Conservation (phyloP, 208 protist genomes). For the Leishmania gerbilli region DNA sequence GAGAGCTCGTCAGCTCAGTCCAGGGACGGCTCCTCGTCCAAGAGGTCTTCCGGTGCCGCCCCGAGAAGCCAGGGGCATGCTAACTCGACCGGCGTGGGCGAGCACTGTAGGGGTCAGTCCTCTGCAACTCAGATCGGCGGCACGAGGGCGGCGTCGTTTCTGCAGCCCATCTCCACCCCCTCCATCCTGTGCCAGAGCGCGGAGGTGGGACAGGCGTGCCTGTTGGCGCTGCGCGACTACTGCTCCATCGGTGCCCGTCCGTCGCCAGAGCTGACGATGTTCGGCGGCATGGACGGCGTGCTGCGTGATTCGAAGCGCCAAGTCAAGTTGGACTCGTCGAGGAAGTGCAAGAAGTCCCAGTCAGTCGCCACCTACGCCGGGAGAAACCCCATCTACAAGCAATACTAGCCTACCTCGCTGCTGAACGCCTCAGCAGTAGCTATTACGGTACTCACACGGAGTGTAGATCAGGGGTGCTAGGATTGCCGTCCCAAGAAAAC, state of each 20-base stretch:
- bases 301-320: conserved; percentile 69
- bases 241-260: conserved; percentile 41
- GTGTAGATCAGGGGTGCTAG: neutral
- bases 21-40: neutral
- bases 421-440: neutral
- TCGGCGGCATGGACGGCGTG: conserved; percentile 66
- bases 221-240: conserved; percentile 83
- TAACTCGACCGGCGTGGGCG: neutral
- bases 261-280: conserved; percentile 45
- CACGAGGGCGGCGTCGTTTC: conserved; percentile 3
- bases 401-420: conserved; percentile 31
- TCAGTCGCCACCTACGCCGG: conserved; percentile 17
- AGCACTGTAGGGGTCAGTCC: neutral
- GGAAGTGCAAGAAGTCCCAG: conserved; percentile 25
- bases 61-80: neutral
- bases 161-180: conserved; percentile 45
- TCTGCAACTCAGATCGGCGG: neutral
- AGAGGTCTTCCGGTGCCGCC: neutral
- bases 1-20: neutral
- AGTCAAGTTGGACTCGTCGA: conserved; percentile 23
- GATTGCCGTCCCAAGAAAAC: neutral
- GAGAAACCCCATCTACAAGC: conserved; percentile 46
- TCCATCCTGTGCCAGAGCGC: conserved; percentile 76
- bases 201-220: conserved; percentile 61
- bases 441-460: neutral